A percentile compares a stretch with the other conserved stretches of the same genome.
Evolutionary conservation across 1,284 basidiomycete genomes (phyloP).

Genomic region (Ceraceosorus guamensis): DNA sequence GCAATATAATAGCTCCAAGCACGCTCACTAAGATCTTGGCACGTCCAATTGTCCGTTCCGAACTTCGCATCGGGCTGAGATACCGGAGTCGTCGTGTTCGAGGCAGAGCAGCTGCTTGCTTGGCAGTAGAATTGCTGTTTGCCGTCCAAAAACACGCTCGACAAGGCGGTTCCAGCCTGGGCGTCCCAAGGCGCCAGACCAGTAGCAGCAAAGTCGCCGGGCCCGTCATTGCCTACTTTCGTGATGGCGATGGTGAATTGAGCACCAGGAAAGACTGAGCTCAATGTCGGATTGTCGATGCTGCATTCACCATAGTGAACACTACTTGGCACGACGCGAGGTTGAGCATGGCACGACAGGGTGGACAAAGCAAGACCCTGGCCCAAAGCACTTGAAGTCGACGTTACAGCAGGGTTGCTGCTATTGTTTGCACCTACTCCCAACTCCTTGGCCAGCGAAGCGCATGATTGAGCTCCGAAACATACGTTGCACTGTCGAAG

Average conservation of each 20-base stretch:
- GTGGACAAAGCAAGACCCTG: neutral
- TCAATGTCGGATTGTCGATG: neutral
- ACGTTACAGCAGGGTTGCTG: neutral
- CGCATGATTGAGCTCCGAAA: neutral
- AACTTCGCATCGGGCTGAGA: constrained; percentile 9
- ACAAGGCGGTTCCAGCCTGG: constrained; percentile 22
- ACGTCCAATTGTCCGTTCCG: constrained; percentile 24
- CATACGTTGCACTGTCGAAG: neutral
- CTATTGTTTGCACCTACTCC: neutral
- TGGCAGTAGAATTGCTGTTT: constrained; percentile 39
- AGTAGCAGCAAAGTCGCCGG: constrained; percentile 18
- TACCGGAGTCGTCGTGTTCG: constrained; percentile 16
- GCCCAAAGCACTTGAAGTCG: neutral
- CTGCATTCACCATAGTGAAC: neutral
- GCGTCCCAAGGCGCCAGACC: constrained; percentile 26
- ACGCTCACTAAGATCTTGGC: constrained; percentile 11
- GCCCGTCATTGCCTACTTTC: constrained; percentile 18
- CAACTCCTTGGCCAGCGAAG: neutral
- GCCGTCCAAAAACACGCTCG: constrained; percentile 31
- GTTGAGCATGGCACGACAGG: neutral
- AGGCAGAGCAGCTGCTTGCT: constrained; percentile 19
- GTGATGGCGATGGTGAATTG: constrained; percentile 27
- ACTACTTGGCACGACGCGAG: neutral
- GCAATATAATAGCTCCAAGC: no score
- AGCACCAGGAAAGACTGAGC: constrained; percentile 4